These are phyloP conservation scores for Elsinoe arachidis DNA, from an alignment of 2,329 filamentous ascomycete genomes.

Conservation along the genomic window DNA sequence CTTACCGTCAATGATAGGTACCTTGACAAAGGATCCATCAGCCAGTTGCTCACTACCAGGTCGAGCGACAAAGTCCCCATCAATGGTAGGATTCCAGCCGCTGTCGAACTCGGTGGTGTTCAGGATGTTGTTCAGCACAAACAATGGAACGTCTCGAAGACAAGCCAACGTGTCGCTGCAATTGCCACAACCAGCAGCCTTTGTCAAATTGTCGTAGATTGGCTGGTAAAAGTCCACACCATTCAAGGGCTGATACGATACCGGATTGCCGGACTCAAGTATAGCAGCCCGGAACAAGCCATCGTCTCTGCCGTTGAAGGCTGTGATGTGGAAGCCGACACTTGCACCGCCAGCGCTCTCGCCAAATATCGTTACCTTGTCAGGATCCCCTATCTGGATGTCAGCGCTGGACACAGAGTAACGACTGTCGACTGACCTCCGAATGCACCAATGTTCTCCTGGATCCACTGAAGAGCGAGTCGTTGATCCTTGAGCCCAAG, in stretches of 20 bases:
- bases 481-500: conserved; percentile 37
- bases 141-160: conserved; percentile 44
- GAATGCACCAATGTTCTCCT: conserved; percentile 35
- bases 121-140: conserved; percentile 23
- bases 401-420: not conserved
- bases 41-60: conserved; percentile 47
- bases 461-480: conserved; percentile 38
- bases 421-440: conserved; percentile 19
- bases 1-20: conserved; percentile 49
- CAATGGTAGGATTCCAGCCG: conserved; percentile 39
- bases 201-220: conserved; percentile 55
- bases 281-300: conserved; percentile 40
- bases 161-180: conserved; percentile 54
- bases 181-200: conserved; percentile 50
- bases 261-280: conserved; percentile 36
- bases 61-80: conserved; percentile 48
- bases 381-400: conserved; percentile 23
- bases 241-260: conserved; percentile 25
- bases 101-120: conserved; percentile 27
- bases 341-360: conserved; percentile 36
- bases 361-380: conserved; percentile 39
- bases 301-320: conserved; percentile 41
- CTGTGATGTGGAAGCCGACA: conserved; percentile 39
- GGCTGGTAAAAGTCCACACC: conserved; percentile 39
- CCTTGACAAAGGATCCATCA: conserved; percentile 52